These are phyloP conservation scores for Penicillium sp. DNA, from an alignment of 2,329 filamentous ascomycete genomes.

Conservation along the genomic window DNA sequence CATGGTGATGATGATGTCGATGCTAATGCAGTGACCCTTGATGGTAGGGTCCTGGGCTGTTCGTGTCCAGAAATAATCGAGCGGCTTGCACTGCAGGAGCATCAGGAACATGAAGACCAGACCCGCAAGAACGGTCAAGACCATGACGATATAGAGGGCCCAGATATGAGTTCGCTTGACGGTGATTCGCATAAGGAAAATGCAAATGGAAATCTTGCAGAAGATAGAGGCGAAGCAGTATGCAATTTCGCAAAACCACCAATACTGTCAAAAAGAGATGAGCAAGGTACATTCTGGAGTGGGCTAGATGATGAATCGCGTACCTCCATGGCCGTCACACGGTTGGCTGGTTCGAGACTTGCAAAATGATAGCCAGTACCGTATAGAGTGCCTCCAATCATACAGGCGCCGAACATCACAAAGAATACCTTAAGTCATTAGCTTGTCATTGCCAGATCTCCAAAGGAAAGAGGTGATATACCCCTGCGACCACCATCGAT, in stretches of 20 bases:
- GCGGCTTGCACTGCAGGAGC: constrained; percentile 51
- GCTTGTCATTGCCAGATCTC: neutral
- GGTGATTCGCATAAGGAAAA: constrained; percentile 51
- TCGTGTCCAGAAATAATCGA: constrained; percentile 48
- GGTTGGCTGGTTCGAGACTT: constrained; percentile 12
- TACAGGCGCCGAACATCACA: constrained; percentile 28
- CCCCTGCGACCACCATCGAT: constrained; percentile 28
- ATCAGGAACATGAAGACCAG: constrained; percentile 49
- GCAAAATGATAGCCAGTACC: constrained; percentile 26
- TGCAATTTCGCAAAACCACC: constrained; percentile 51
- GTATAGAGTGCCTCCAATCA: constrained; percentile 29
- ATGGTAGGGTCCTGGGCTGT: constrained; percentile 21
- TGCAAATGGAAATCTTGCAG: constrained; percentile 49
- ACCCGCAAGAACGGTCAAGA: constrained; percentile 43
- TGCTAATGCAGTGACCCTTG: constrained; percentile 42
- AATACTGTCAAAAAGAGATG: constrained; percentile 26
- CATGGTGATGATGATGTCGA: constrained; percentile 31
- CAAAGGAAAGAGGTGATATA: constrained; percentile 6
- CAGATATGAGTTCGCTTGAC: constrained; percentile 44
- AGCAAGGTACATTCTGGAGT: neutral
- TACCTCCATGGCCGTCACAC: constrained; percentile 27
- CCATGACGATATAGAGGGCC: constrained; percentile 46
- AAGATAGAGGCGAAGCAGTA: constrained; percentile 47
- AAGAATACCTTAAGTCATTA: constrained; percentile 20
- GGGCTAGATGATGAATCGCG: neutral